These are phyloP conservation scores for Penicillium psychrosexuale DNA, from an alignment of 2,329 filamentous ascomycete genomes.

Conservation along the genomic window DNA sequence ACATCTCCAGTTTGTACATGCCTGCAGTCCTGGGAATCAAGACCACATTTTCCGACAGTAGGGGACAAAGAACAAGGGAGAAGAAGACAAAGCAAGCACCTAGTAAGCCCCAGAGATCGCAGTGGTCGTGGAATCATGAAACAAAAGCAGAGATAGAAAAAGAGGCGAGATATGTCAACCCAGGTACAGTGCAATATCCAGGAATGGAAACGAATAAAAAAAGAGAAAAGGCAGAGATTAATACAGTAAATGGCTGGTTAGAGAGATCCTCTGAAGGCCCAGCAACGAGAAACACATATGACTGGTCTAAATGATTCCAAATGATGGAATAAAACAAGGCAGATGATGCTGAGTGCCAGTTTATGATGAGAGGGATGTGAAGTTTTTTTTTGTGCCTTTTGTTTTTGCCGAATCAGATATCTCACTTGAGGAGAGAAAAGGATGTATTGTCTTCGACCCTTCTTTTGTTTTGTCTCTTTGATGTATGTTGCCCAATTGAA, in stretches of 20 bases:
- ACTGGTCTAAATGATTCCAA: constrained; percentile 19
- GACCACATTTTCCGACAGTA: constrained; percentile 3
- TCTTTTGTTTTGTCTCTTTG: constrained; percentile 16
- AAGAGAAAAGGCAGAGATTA: constrained; percentile 18
- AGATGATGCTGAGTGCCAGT: constrained; percentile 12
- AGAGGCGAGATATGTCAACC: constrained; percentile 1
- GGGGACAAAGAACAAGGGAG: constrained; percentile 8
- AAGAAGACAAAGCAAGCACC: constrained; percentile 6
- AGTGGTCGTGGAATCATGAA: constrained; percentile 18
- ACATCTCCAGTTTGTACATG: constrained; percentile 22
- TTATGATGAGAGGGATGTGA: constrained; percentile 14
- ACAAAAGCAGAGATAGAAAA: background rate
- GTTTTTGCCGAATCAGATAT: constrained; percentile 1
- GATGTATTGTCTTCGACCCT: constrained; percentile 11
- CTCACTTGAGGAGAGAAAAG: background rate
- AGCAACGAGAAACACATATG: constrained; percentile 10
- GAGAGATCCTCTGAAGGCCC: background rate
- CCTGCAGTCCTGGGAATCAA: background rate
- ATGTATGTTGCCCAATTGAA: constrained; percentile 20
- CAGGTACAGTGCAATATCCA: background rate
- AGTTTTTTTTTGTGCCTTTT: constrained; percentile 1
- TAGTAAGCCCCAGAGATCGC: constrained; percentile 9
- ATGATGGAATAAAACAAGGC: constrained; percentile 4
- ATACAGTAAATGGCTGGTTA: constrained; percentile 17
- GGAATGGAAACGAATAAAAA: constrained; percentile 1